Evolutionary conservation across 805 yeast species (phyloP).

Genomic region (Saccharomycopsis babjevae): DNA sequence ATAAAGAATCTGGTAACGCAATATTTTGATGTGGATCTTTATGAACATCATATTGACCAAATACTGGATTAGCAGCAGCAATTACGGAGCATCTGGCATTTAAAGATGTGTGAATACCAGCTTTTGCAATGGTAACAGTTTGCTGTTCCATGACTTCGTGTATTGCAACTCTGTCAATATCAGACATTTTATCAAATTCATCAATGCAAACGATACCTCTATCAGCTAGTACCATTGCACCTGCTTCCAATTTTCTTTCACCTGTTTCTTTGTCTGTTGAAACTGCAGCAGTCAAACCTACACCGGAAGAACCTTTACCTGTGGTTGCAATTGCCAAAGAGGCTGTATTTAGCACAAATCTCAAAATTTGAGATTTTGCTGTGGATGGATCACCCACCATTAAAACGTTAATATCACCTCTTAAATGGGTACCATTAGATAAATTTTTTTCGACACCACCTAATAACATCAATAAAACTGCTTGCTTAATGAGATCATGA

Average conservation of each 20-base stretch:
- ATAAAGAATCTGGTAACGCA: constrained; percentile 90
- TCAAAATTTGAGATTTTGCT: constrained; percentile 90
- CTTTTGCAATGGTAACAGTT: constrained; percentile 95
- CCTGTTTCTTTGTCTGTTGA: constrained; percentile 95
- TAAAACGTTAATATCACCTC: constrained; percentile 93
- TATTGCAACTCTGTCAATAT: constrained; percentile 92
- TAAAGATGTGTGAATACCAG: constrained; percentile 93
- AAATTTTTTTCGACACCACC: constrained; percentile 94
- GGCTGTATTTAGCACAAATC: constrained; percentile 93
- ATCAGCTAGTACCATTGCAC: constrained; percentile 98
- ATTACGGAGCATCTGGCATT: constrained; percentile 95
- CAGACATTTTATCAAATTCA: constrained; percentile 98
- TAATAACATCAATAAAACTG: constrained; percentile 78
- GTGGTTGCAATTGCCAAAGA: constrained; percentile 94
- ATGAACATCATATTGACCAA: constrained; percentile 92
- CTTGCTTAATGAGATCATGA: constrained; percentile 81
- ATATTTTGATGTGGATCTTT: constrained; percentile 95
- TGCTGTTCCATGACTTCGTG: constrained; percentile 99
- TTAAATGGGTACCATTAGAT: constrained; percentile 89
- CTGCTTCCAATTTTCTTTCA: constrained; percentile 92
- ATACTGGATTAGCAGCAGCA: constrained; percentile 97
- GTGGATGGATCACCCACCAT: constrained; percentile 99
- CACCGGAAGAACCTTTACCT: constrained; percentile 99
- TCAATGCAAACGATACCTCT: constrained; percentile 96
- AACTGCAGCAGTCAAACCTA: constrained; percentile 98